These are phyloP conservation scores for Lipomyces spencermartinsiae DNA, from an alignment of 805 yeast genomes.

Conservation along the genomic window DNA sequence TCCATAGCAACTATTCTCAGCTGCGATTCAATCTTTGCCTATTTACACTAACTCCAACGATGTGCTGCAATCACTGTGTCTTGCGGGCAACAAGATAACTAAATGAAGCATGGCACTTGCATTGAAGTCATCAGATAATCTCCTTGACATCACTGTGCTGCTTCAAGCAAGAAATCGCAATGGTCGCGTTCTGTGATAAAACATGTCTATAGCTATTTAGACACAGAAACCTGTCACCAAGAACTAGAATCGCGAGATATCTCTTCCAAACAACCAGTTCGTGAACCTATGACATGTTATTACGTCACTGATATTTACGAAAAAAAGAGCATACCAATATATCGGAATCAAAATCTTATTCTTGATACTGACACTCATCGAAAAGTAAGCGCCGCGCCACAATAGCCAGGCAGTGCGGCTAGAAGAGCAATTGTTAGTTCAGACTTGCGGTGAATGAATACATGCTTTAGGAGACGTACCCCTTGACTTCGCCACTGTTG, in stretches of 20 bases:
- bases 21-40: neutral
- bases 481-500: slow-evolving; percentile 23
- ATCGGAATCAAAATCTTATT: slow-evolving; percentile 35
- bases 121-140: neutral
- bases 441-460: neutral
- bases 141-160: neutral
- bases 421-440: neutral
- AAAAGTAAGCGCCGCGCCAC: slow-evolving; percentile 71
- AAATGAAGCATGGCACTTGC: neutral
- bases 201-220: neutral
- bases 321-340: slow-evolving; percentile 26
- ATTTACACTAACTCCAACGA: neutral
- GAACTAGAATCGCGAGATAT: slow-evolving; percentile 30
- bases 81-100: neutral
- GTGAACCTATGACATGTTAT: slow-evolving; percentile 19
- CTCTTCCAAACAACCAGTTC: slow-evolving; percentile 37
- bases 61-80: neutral
- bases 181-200: no score
- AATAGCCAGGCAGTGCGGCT: slow-evolving; percentile 67
- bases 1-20: neutral
- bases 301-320: neutral
- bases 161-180: no score
- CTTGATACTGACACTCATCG: slow-evolving; percentile 36
- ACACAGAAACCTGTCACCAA: neutral
- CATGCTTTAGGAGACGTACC: slow-evolving; percentile 14